Base-by-base conservation (phyloP, 176 grass and related monocot genomes). In the Guadua angustifolia region DNA sequence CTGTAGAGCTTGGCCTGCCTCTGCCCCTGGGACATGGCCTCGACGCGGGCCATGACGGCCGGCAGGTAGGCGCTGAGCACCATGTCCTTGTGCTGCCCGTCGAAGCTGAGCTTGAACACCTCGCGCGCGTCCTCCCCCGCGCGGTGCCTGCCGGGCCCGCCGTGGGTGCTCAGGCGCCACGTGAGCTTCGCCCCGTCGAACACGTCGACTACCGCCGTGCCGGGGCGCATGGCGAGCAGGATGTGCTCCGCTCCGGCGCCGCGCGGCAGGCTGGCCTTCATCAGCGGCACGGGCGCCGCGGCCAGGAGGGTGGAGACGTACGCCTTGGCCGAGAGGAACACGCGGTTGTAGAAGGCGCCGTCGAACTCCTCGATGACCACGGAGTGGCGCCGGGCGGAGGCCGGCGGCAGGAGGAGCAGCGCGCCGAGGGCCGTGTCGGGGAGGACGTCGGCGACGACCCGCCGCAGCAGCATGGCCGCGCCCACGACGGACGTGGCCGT, bases 1-100 rank as follows among this genome's bases (percentile, higher is more conserved):
- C 85, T 88, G 89, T 88, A 91, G 0, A 91, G 85, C 86, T 66
- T 85, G 7, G 71, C 78, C 77, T 91, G 86, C 77, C 89, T 75
- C 70, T 84, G 75, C 76, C 47, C 67, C 75, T 62, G 81, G 35
- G 81, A 44, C 85, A 71, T 62, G 85, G 81, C 85, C 55, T 79
- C 81, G 1, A 25, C 85, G 32, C 81, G 79, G 39, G 75, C 69
- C 89, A 91, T 84, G 13, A 91, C 77, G 55, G 82, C 66, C 61
- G 89, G 80, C 45, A 91, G 89, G 85, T 88, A 91, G 24, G 70
- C 15, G 52, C 61, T 63, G 52, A 88, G 63, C 61, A 71, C 89
- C 85, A 77, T 9, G 22, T 91, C 81, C 69, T 68, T 79, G 89
- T 91, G 85, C 80, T 21, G 13, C 80, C 13, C 76, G 81, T 91